These are phyloP conservation scores for Geotrichum siamense DNA, from an alignment of 1,139 yeast species.

Conservation along the genomic window DNA sequence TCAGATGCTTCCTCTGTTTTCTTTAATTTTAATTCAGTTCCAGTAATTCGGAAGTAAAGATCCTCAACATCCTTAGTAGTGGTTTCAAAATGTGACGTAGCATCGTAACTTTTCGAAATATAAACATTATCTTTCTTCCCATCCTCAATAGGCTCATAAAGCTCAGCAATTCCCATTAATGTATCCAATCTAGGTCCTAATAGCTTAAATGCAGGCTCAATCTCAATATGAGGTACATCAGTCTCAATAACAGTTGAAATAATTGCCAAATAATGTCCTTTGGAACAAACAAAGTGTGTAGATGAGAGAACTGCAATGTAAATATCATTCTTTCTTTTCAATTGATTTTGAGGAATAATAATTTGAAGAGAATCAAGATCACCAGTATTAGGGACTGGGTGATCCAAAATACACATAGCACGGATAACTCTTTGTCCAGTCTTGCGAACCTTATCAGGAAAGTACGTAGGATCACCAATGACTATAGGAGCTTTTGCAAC, in stretches of 20 bases:
- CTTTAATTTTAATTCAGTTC: constrained; percentile 82
- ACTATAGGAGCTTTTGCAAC: constrained; percentile 87
- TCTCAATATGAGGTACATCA: constrained; percentile 83
- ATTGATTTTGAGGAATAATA: constrained; percentile 94
- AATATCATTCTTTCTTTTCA: constrained; percentile 86
- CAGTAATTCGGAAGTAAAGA: constrained; percentile 83
- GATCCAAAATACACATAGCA: constrained; percentile 89
- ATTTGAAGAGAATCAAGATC: constrained; percentile 88
- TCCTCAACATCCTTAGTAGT: constrained; percentile 97
- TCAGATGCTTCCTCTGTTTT: constrained; percentile 57
- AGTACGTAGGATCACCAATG: constrained; percentile 97
- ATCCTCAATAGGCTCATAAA: constrained; percentile 80
- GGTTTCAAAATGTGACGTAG: constrained; percentile 91
- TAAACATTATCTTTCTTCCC: constrained; percentile 75
- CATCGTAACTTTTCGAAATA: constrained; percentile 85
- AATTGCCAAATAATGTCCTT: constrained; percentile 87
- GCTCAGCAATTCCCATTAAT: constrained; percentile 91
- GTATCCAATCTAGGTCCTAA: constrained; percentile 73
- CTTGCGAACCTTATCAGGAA: constrained; percentile 81
- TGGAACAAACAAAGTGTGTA: constrained; percentile 85
- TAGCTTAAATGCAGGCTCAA: constrained; percentile 90
- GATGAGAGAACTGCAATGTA: constrained; percentile 87
- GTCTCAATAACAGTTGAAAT: constrained; percentile 94
- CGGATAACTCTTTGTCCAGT: constrained; percentile 86
- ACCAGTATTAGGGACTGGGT: constrained; percentile 76